Base-by-base conservation (phyloP, 2,329 filamentous ascomycete species). In the Emmonsiellopsis sp. region DNA sequence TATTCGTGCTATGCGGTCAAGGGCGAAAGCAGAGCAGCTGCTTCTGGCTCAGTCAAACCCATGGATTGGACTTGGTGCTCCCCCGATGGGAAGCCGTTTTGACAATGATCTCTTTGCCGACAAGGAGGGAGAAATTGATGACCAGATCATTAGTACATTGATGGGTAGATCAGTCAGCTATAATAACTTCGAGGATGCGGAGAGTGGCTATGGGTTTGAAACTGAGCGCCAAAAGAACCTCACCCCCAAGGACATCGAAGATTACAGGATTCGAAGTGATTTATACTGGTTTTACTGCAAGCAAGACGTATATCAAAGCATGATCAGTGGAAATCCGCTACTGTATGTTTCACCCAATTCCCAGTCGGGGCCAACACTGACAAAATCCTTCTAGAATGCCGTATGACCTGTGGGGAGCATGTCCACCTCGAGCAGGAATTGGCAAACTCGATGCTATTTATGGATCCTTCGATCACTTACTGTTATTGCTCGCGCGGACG, bases 201-300 rank as follows among this genome's bases (percentile, higher is more conserved):
- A 78, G 26, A 26, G 5, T 26, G 55, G 56, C 43, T 62, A 63
- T 41, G 61, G 32, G 48, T 54, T 56, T 34, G 35, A 47, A 57
- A 34, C 54, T 15, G 35, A 55, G 11, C 58, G 57, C 59, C 68
- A 59, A 60, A 70, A 50, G 63, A 58, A 69, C 51, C 72, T 75
- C 32, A 70, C 71, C 8, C 64, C 67, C 13, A 74, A 75, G 57
- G 91, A 97, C 56, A 78, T 95, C 47, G 84, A 89, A 57, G 84
- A 81, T 41, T 95, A 87, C 63, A 87, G 93, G 63, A 85, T 87
- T 13, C 77, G 93, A 40, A 83, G 87, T 58, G 93, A 97, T 70
- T 72, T 97, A 5, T 94, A 87, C 65, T 98, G 92, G 91, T 96
- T 90, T 87, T 96, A 91, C 67, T 85, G 82, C 62, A 95, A 95